These are phyloP conservation scores for Eimeria acervulina DNA, from an alignment of 169 alveolate genomes.

Conservation along the genomic window DNA sequence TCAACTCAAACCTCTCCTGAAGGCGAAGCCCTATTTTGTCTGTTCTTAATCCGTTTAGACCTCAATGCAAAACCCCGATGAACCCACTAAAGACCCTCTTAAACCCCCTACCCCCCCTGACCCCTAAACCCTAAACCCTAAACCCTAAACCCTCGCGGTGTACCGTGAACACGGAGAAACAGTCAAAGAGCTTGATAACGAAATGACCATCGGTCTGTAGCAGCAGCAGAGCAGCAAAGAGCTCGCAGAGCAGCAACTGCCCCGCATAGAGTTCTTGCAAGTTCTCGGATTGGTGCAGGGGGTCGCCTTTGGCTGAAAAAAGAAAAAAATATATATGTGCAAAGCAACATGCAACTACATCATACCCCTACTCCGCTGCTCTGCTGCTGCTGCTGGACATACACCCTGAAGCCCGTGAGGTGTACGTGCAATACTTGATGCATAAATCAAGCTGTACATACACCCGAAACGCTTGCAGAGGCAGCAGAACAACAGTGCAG, in stretches of 20 bases:
- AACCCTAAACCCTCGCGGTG: neutral
- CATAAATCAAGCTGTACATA: no score
- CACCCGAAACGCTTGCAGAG: no score
- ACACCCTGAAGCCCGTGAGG: no score
- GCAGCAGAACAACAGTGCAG: no score
- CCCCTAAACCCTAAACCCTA: neutral
- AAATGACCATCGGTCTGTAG: conserved; percentile 60
- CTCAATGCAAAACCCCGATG: neutral
- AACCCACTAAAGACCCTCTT: no score
- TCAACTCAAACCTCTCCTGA: neutral
- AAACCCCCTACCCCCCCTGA: neutral
- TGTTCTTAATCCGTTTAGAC: no score
- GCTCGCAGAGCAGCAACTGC: neutral
- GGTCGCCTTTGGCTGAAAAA: neutral
- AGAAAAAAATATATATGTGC: no score
- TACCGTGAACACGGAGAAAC: conserved; percentile 63
- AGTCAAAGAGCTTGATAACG: conserved; percentile 61
- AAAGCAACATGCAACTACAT: no score
- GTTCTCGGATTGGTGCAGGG: conserved; percentile 27
- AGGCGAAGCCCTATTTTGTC: neutral
- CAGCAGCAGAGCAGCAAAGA: neutral
- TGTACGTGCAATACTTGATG: no score
- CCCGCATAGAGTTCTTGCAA: conserved; percentile 50
- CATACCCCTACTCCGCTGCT: no score
- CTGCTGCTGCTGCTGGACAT: no score